phyloP scores from a whole-genome alignment of 768 basidiomycete species.

The Leccinum broughii region DNA sequence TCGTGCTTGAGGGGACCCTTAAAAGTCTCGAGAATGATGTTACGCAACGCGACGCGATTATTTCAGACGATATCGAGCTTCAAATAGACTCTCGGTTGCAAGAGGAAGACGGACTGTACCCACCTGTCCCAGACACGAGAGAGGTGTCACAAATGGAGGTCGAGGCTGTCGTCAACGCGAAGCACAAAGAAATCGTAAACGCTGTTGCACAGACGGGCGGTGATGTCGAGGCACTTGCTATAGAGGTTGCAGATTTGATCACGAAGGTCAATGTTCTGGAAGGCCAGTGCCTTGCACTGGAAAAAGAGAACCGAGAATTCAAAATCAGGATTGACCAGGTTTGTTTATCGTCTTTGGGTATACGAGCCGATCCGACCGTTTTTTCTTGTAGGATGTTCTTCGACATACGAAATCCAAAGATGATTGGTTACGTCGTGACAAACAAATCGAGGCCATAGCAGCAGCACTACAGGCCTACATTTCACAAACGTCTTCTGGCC shows the following conservation, averaged over 20 bases:
- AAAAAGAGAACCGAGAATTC: constrained; percentile 31
- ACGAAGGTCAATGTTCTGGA: constrained; percentile 29
- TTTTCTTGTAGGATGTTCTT: constrained; percentile 14
- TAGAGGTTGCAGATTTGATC: constrained; percentile 35
- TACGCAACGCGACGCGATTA: constrained; percentile 32
- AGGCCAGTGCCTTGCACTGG: constrained; percentile 19
- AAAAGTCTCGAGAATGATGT: constrained; percentile 39
- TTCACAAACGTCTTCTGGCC: constrained; percentile 24
- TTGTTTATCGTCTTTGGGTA: constrained; percentile 6
- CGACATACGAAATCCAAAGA: constrained; percentile 15
- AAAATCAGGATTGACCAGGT: constrained; percentile 30
- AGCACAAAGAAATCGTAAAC: constrained; percentile 18
- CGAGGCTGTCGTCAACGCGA: constrained; percentile 28
- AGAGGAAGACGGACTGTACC: constrained; percentile 27
- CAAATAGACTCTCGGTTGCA: constrained; percentile 31
- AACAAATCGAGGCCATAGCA: constrained; percentile 32
- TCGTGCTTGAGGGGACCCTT: constrained; percentile 29
- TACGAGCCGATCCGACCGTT: constrained; percentile 2
- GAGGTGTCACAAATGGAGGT: constrained; percentile 24
- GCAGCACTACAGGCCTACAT: constrained; percentile 34
- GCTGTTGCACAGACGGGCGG: constrained; percentile 20
- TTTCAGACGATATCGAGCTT: constrained; percentile 34
- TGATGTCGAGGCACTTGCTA: constrained; percentile 34
- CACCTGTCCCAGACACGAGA: constrained; percentile 15
- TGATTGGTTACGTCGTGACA: constrained; percentile 20